Percentiles rank a stretch among this genome's conserved stretches.
These are phyloP conservation scores for Cystofilobasidium ferigula DNA, from an alignment of 768 basidiomycete species.

Conservation along the genomic window DNA sequence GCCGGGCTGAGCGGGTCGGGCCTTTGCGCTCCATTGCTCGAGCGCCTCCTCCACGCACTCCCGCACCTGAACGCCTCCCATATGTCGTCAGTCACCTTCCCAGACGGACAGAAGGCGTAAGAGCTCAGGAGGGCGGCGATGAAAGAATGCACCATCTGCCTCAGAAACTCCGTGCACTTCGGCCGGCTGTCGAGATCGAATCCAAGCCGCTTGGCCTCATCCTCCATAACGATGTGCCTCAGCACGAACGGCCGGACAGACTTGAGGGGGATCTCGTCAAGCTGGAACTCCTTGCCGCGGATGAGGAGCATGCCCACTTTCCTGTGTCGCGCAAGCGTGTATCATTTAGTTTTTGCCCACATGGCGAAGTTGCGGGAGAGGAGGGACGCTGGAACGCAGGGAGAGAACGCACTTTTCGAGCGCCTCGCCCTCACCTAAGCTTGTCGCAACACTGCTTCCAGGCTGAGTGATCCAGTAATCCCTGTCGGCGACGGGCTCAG, in stretches of 20 bases:
- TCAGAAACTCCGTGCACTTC: conserved; percentile 69
- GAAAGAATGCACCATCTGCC: conserved; percentile 47
- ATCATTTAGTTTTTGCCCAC: no score
- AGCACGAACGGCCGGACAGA: conserved; percentile 91
- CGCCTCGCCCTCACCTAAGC: conserved; percentile 83
- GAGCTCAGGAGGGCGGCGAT: neutral
- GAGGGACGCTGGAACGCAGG: neutral
- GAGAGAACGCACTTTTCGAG: conserved; percentile 60
- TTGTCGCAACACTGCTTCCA: conserved; percentile 88
- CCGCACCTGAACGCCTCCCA: conserved; percentile 15
- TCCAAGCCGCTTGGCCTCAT: conserved; percentile 63
- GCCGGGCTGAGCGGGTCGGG: neutral
- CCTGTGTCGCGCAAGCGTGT: conserved; percentile 41
- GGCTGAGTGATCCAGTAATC: conserved; percentile 87
- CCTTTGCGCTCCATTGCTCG: conserved; percentile 18
- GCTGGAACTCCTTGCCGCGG: conserved; percentile 72
- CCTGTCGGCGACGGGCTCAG: conserved; percentile 83
- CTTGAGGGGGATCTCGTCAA: conserved; percentile 74
- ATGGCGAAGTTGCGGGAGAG: neutral
- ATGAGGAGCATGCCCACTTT: conserved; percentile 83
- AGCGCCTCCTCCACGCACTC: conserved; percentile 22
- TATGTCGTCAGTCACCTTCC: no score
- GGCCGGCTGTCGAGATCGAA: conserved; percentile 58
- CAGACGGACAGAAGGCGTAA: neutral
- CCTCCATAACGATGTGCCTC: conserved; percentile 63